Conservation (phyloP, 345 rosid genomes). For the Theobroma cacao region DNA sequence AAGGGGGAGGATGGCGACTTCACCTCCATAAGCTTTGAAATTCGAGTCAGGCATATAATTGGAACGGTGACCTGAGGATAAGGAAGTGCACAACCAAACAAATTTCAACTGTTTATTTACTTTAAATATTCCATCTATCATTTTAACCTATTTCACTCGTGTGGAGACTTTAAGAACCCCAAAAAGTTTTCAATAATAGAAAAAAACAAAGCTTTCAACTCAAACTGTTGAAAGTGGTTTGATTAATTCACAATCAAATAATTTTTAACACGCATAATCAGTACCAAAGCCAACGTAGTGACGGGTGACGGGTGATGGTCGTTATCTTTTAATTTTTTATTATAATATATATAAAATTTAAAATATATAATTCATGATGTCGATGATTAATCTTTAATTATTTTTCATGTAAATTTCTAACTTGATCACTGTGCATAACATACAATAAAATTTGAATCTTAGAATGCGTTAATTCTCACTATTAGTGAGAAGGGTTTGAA, state of each 20-base stretch:
- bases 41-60: neutral
- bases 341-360: too few species aligned
- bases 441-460: too few species aligned
- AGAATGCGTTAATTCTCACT: too few species aligned
- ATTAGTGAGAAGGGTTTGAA: too few species aligned
- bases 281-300: too few species aligned
- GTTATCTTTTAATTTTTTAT: too few species aligned
- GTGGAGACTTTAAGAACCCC: neutral
- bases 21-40: neutral
- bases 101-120: neutral
- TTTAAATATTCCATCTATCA: neutral
- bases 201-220: neutral
- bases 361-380: too few species aligned
- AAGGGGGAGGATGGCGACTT: constrained; percentile 2
- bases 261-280: too few species aligned
- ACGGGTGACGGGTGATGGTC: too few species aligned
- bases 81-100: neutral
- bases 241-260: neutral
- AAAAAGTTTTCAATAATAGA: neutral
- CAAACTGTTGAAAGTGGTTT: neutral
- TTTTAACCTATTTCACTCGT: neutral
- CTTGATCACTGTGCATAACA: too few species aligned
- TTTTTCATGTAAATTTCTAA: too few species aligned
- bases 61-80: neutral
- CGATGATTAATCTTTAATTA: too few species aligned